Percentiles rank a stretch among this genome's conserved stretches.
Evolutionary conservation across 2,329 filamentous ascomycete species (phyloP).

Genomic region (Epicoccum sorghinum): DNA sequence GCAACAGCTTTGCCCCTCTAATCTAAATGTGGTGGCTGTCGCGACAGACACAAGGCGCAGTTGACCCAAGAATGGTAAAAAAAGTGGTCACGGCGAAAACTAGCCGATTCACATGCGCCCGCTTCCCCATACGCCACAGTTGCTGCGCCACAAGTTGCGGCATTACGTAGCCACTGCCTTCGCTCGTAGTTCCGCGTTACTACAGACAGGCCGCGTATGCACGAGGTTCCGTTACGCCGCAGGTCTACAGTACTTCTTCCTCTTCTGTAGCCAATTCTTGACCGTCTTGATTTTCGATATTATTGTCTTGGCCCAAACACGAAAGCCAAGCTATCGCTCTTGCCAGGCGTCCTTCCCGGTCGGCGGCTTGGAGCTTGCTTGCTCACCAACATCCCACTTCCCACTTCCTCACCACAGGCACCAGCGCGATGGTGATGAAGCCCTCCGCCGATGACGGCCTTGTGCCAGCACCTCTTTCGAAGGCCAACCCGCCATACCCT

Average conservation of each 20-base stretch:
- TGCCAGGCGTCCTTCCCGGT: constrained; percentile 1
- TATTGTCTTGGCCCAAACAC: constrained; percentile 5
- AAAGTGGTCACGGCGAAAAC: constrained; percentile 2
- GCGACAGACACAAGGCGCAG: constrained; percentile 9
- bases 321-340: constrained; percentile 8
- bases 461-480: constrained; percentile 49
- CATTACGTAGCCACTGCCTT: constrained; percentile 6
- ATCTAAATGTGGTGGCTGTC: constrained; percentile 8
- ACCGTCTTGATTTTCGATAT: neutral
- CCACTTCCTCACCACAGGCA: constrained; percentile 7
- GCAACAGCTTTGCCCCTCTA: constrained; percentile 9
- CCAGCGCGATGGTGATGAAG: constrained; percentile 53
- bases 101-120: constrained; percentile 7
- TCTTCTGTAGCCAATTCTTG: neutral
- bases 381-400: constrained; percentile 3
- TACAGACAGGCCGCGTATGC: constrained; percentile 10
- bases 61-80: constrained; percentile 1
- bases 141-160: neutral
- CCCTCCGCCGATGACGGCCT: constrained; percentile 44
- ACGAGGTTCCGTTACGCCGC: neutral
- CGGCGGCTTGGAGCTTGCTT: constrained; percentile 13
- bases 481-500: constrained; percentile 54
- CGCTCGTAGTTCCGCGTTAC: neutral
- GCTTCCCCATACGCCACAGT: constrained; percentile 13
- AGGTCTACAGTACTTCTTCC: neutral